Evolutionary conservation across 2,329 filamentous ascomycete species (phyloP).

Genomic region (Ceratocystis huliohia): DNA sequence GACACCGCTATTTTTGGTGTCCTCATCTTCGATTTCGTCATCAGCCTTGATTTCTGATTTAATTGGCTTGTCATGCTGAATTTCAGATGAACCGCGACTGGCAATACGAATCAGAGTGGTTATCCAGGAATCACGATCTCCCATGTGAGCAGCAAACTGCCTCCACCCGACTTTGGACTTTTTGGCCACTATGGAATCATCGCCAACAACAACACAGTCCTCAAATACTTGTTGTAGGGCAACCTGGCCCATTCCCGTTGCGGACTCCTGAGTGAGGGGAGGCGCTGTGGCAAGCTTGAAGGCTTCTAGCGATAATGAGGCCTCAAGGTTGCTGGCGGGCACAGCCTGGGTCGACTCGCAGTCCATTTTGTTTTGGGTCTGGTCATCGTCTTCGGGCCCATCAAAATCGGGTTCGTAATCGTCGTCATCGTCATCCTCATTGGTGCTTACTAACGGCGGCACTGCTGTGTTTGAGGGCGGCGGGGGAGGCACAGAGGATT

Average conservation of each 20-base stretch:
- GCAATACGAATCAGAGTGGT: conserved; percentile 76
- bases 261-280: conserved; percentile 49
- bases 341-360: conserved; percentile 44
- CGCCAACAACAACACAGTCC: conserved; percentile 49
- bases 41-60: neutral
- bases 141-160: conserved; percentile 68
- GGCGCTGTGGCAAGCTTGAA: conserved; percentile 72
- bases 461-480: conserved; percentile 23
- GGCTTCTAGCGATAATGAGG: conserved; percentile 53
- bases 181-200: conserved; percentile 48
- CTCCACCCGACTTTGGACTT: conserved; percentile 63
- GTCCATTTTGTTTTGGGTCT: conserved; percentile 66
- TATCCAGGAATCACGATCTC: conserved; percentile 81
- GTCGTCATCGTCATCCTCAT: conserved; percentile 65
- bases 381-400: conserved; percentile 62
- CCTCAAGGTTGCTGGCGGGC: conserved; percentile 26
- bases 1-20: neutral
- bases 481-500: conserved; percentile 34
- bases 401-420: conserved; percentile 87
- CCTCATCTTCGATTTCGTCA: conserved; percentile 21
- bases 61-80: conserved; percentile 25
- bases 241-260: conserved; percentile 21
- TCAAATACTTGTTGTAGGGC: conserved; percentile 22
- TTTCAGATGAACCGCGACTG: conserved; percentile 13
- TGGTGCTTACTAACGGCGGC: conserved; percentile 33